Conservation (phyloP, 2,329 filamentous ascomycete genomes). For the Tolypocladium capitatum region DNA sequence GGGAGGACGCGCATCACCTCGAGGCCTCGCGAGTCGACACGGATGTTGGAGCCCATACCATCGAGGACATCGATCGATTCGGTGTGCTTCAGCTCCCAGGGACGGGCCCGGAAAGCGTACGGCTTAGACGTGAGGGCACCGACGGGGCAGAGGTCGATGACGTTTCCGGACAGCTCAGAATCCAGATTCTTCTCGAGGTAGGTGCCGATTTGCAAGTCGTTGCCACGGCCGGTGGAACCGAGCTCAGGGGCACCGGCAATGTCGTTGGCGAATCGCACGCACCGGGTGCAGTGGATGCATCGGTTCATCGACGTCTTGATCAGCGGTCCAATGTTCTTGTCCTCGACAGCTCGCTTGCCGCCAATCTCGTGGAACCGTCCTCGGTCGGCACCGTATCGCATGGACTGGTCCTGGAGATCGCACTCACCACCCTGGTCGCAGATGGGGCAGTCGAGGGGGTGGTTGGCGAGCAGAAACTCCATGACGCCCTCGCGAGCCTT, state of each 20-base stretch:
- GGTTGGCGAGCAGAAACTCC: constrained; percentile 95
- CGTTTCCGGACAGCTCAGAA: constrained; percentile 89
- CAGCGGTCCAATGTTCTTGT: constrained; percentile 96
- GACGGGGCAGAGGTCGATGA: constrained; percentile 96
- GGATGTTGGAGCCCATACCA: constrained; percentile 84
- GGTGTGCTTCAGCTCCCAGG: constrained; percentile 93
- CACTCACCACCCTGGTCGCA: constrained; percentile 99
- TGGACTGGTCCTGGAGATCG: constrained; percentile 97
- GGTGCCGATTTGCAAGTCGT: constrained; percentile 95
- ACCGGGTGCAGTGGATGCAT: constrained; percentile 98
- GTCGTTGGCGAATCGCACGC: constrained; percentile 95
- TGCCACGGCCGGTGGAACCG: constrained; percentile 87
- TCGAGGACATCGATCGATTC: constrained; percentile 94
- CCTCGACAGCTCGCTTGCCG: constrained; percentile 95
- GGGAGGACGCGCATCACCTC: constrained; percentile 94
- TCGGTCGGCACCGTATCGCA: constrained; percentile 93
- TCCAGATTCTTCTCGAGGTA: constrained; percentile 92
- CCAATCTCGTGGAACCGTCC: constrained; percentile 92
- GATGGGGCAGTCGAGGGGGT: constrained; percentile 90
- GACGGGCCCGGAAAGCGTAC: constrained; percentile 90
- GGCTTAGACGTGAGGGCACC: constrained; percentile 94
- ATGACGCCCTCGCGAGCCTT: constrained; percentile 98
- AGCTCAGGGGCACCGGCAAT: constrained; percentile 91
- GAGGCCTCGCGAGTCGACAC: constrained; percentile 81
- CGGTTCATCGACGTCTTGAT: constrained; percentile 99